Percentiles rank a stretch among this genome's conserved stretches.
Conservation (phyloP, 441 rosid species). For the Jatropha multifida region DNA sequence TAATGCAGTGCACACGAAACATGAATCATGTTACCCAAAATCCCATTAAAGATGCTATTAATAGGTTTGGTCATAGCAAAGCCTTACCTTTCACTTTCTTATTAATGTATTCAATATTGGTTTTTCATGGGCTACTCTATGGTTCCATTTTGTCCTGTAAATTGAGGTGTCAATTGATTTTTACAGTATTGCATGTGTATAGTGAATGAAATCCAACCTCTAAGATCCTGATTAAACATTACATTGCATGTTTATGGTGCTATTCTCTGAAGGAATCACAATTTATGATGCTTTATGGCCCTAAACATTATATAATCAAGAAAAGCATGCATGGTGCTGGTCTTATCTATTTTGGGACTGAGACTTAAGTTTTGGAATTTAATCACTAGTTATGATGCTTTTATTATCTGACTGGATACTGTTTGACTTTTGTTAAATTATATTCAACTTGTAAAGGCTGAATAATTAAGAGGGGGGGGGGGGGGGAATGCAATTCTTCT, state of each 20-base stretch:
- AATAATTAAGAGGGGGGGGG: neutral
- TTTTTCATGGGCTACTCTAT: neutral
- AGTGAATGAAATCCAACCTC: neutral
- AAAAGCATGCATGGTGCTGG: neutral
- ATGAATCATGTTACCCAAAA: constrained; percentile 27
- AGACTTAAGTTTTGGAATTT: neutral
- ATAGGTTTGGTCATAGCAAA: constrained; percentile 45
- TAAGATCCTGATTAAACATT: neutral
- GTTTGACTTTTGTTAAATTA: neutral
- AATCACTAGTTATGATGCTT: neutral
- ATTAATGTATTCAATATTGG: neutral
- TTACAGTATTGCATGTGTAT: neutral
- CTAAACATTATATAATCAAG: neutral
- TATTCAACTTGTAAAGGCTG: neutral
- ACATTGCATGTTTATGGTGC: neutral
- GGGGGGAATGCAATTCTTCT: neutral
- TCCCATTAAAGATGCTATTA: constrained; percentile 47
- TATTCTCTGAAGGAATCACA: neutral
- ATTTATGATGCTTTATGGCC: neutral
- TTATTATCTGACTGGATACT: neutral
- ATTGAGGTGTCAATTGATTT: neutral
- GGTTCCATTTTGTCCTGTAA: neutral
- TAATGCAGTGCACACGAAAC: constrained; percentile 56
- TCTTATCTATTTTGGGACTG: neutral
- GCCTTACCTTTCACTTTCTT: constrained; percentile 4